phyloP scores from a whole-genome alignment of 805 yeast genomes.

The Spathaspora arborariae region DNA sequence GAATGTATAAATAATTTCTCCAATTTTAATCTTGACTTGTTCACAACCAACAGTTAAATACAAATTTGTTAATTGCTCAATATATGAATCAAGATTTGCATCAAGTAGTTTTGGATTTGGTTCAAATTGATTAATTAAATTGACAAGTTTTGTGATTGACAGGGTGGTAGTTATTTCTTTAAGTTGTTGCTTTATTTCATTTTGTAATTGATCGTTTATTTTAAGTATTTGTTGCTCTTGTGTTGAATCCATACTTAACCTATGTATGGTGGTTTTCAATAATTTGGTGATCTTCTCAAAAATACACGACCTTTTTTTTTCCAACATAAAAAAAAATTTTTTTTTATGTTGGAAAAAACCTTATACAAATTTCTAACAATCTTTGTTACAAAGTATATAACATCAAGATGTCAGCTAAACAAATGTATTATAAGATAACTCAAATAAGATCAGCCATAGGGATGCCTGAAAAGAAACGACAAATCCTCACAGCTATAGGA shows the following conservation, averaged over 20 bases:
- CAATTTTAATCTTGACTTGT: conserved; percentile 12
- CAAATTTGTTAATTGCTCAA: conserved; percentile 21
- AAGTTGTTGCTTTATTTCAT: conserved; percentile 6
- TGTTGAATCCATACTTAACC: conserved; percentile 10
- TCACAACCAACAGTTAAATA: conserved; percentile 17
- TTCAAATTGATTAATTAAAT: conserved; percentile 47
- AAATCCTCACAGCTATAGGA: conserved; percentile 70
- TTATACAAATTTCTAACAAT: background rate
- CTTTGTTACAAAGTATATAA: background rate
- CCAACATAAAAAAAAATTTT: background rate
- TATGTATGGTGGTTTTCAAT: background rate
- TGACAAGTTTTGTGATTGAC: conserved; percentile 1
- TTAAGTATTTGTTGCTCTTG: conserved; percentile 11
- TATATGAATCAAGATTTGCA: conserved; percentile 27
- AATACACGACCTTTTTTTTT: background rate
- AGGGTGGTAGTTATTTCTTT: background rate
- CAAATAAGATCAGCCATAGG: conserved; percentile 84
- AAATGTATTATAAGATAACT: conserved; percentile 51
- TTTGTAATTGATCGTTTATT: conserved; percentile 15
- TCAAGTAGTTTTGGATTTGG: conserved; percentile 52
- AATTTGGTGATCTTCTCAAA: background rate
- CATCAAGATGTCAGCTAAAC: conserved; percentile 10
- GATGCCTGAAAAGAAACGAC: conserved; percentile 63
- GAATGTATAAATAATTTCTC: conserved; percentile 51
- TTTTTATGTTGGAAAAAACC: background rate